A percentile compares a stretch with the other conserved stretches of the same genome.
phyloP scores from a whole-genome alignment of 108 stramenopile genomes.

The Nitzschia sp. region DNA sequence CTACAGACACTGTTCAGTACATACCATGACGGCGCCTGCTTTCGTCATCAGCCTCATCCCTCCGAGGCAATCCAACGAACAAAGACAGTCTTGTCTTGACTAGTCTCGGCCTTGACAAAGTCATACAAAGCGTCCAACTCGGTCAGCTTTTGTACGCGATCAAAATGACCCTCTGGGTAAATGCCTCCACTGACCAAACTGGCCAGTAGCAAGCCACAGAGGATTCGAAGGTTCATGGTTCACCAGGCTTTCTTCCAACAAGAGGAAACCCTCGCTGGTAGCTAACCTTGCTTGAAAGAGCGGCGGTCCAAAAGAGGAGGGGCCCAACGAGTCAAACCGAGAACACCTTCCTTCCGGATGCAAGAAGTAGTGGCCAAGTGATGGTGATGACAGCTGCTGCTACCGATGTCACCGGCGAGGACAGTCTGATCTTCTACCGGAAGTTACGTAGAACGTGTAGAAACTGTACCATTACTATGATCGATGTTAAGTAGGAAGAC shows the following conservation, averaged over 20 bases:
- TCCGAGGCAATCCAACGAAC: slow-evolving; percentile 64
- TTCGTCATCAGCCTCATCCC: slow-evolving; percentile 82
- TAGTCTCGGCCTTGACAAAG: slow-evolving; percentile 30
- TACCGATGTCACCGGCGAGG: too few relatives aligned
- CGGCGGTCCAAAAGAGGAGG: too few relatives aligned
- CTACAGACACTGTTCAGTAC: background rate
- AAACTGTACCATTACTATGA: too few relatives aligned
- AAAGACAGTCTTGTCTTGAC: slow-evolving; percentile 59
- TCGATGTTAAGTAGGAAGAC: background rate
- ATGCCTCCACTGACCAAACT: slow-evolving; percentile 4
- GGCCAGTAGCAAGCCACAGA: slow-evolving; percentile 1
- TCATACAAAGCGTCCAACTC: slow-evolving; percentile 3
- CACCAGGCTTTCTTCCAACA: background rate
- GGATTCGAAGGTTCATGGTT: slow-evolving; percentile 1
- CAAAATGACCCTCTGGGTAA: slow-evolving; percentile 23
- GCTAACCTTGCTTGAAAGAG: too few relatives aligned
- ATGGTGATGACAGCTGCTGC: too few relatives aligned
- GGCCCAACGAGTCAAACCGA: too few relatives aligned
- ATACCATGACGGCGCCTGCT: slow-evolving; percentile 68
- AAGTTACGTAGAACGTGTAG: too few relatives aligned
- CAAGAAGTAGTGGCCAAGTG: too few relatives aligned
- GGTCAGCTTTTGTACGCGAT: slow-evolving; percentile 11
- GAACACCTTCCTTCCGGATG: too few relatives aligned
- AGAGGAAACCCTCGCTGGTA: too few relatives aligned
- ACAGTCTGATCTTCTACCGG: too few relatives aligned